Conservation (phyloP, 139 green algal genomes). For the Micromonas commoda region DNA sequence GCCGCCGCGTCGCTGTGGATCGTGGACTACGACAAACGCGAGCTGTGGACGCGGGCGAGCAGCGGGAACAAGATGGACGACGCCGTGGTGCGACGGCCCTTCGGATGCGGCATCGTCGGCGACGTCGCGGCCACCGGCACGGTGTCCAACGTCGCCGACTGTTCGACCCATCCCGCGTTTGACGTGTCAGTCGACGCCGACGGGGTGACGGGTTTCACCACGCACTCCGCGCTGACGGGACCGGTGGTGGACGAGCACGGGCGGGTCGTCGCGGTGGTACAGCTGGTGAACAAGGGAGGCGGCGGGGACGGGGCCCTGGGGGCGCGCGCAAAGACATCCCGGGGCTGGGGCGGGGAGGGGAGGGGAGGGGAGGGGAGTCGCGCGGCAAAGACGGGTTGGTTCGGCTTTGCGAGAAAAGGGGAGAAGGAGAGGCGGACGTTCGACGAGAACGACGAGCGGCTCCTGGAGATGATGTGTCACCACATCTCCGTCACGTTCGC, state of each 20-base stretch:
- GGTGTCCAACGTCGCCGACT: background rate
- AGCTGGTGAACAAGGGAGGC: background rate
- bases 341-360: no score
- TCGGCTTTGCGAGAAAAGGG: background rate
- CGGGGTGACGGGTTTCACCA: background rate
- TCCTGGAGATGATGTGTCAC: background rate
- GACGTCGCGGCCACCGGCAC: background rate
- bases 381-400: background rate
- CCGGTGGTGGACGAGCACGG: background rate
- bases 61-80: background rate
- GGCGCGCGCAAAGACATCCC: no score
- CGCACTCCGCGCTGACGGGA: background rate
- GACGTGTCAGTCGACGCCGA: background rate
- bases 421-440: background rate
- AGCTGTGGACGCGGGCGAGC: background rate
- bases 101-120: background rate
- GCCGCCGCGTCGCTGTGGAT: background rate
- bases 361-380: no score
- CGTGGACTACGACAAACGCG: background rate
- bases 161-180: background rate
- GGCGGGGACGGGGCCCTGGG: no score
- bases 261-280: background rate
- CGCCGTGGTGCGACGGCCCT: background rate
- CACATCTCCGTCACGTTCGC: background rate
- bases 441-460: background rate